Evolutionary conservation across 2,329 filamentous ascomycete species (phyloP), one percentile per base, ranked within the genome.

Genomic region (Madurella fahalii): DNA sequence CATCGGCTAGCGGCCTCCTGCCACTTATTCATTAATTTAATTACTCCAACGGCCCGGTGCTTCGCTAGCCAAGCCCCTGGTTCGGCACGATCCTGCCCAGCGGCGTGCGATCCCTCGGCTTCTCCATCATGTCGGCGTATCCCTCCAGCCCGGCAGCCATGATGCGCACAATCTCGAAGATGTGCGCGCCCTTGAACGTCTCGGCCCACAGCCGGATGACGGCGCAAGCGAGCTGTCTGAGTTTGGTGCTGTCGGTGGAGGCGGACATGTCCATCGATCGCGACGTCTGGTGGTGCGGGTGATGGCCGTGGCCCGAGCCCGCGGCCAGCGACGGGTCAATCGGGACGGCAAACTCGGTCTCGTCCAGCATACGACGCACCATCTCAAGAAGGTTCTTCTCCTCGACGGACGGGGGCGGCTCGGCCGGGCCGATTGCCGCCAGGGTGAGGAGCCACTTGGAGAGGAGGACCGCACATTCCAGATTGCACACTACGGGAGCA

Each of bases 161-260:
- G 2, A 80, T 76, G 62, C 77, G 78, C 41, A 84, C 76, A 56
- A 83, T 75, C 54, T 84, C 81, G 61, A 84, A 84, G 7, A 84
- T 78, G 61, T 84, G 81, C 11, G 76, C 76, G 11, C 81, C 82
- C 58, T 82, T 82, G 65, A 84, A 84, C 1, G 80, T 79, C 64
- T 83, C 81, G 0, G 81, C 80, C 81, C 81, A 84, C 2, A 85
- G 72, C 34, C 80, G 73, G 32, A 84, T 76, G 25, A 85, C 81
- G 0, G 81, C 81, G 13, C 75, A 77, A 0, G 81, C 80, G 5
- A 84, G 71, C 61, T 82, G 79, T 15, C 79, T 73, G 47, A 84
- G 66, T 63, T 78, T 80, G 16, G 73, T 70, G 40, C 74, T 71
- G 58, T 83, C 79, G 51, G 72, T 77, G 11, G 72, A 69, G 7